Evolutionary conservation across 2,329 filamentous ascomycete genomes (phyloP), one percentile per base, ranked within the genome.

Genomic region (Aspergillus bombycis): DNA sequence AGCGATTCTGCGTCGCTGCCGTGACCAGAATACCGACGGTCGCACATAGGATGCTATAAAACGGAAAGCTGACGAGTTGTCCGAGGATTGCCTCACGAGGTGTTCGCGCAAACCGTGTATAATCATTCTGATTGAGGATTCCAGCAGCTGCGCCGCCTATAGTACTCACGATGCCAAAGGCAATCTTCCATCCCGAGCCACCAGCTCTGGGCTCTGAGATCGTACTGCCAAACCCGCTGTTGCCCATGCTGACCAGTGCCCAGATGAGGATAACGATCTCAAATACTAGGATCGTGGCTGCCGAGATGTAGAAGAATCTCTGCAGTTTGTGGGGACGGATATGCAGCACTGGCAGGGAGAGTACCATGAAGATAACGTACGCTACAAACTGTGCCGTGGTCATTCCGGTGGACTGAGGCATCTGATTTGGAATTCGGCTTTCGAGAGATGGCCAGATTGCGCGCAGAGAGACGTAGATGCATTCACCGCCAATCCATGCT

Each of bases 401-500:
- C 75, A 81, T 81, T 28, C 79, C 79, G 1, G 79, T 81, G 23
- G 72, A 72, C 1, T 65, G 69, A 5, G 81, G 76, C 56, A 83
- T 79, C 45, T 70, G 73, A 67, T 82, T 82, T 16, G 74, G 77
- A 50, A 84, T 77, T 63, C 79, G 79, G 0, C 74, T 56, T 60
- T 82, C 80, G 38, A 82, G 73, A 9, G 74, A 73, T 12, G 81
- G 81, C 67, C 80, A 80, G 70, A 81, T 80, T 1, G 82, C 80
- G 12, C 80, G 77, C 6, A 84, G 73, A 57, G 81, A 80, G 52
- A 83, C 74, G 57, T 83, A 81, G 60, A 82, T 65, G 56, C 80
- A 83, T 68, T 81, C 74, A 3, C 81, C 81, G 14, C 82, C 82
- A 46, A 82, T 78, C 79, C 80, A 83, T 5, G 80, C 77, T 58